These are phyloP conservation scores for Gossypium arboreum DNA, from an alignment of 345 rosid genomes.

Conservation along the genomic window DNA sequence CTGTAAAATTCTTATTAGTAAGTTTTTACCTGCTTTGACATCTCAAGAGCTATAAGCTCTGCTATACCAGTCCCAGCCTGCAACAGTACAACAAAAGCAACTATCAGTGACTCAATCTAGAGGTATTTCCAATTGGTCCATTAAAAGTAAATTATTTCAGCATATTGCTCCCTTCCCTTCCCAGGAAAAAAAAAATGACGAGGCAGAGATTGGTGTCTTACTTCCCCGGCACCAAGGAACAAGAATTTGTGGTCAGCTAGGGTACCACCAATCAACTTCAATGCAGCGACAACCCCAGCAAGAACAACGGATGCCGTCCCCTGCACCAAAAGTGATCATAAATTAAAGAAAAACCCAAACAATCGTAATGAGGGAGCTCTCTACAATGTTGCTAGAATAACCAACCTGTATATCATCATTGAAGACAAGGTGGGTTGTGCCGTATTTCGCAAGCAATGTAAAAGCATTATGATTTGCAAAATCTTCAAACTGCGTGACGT, in stretches of 20 bases:
- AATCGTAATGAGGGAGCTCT: not conserved
- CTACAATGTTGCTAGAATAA: not conserved
- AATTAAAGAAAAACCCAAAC: not conserved
- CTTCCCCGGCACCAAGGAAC: constrained; percentile 98
- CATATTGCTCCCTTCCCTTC: not conserved
- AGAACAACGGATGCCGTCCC: constrained; percentile 96
- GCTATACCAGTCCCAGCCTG: constrained; percentile 99
- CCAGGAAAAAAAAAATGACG: not conserved
- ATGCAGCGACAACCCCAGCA: constrained; percentile 77
- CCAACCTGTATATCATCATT: constrained; percentile 92
- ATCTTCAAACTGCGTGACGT: constrained; percentile 76
- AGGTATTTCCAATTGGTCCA: not conserved
- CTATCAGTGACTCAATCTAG: not conserved
- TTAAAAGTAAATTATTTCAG: constrained; percentile 8
- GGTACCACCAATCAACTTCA: constrained; percentile 59
- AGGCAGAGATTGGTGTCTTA: constrained; percentile 25
- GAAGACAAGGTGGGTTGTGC: constrained; percentile 82
- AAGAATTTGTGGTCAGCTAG: constrained; percentile 78
- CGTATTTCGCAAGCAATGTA: constrained; percentile 68
- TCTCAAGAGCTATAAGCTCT: constrained; percentile 89
- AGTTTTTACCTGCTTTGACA: constrained; percentile 72
- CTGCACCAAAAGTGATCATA: constrained; percentile 33
- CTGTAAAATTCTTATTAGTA: not conserved
- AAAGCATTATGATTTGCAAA: constrained; percentile 98
- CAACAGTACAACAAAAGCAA: constrained; percentile 19